phyloP scores from a whole-genome alignment of 179 eudicot species.

The Drosera spatulata region DNA sequence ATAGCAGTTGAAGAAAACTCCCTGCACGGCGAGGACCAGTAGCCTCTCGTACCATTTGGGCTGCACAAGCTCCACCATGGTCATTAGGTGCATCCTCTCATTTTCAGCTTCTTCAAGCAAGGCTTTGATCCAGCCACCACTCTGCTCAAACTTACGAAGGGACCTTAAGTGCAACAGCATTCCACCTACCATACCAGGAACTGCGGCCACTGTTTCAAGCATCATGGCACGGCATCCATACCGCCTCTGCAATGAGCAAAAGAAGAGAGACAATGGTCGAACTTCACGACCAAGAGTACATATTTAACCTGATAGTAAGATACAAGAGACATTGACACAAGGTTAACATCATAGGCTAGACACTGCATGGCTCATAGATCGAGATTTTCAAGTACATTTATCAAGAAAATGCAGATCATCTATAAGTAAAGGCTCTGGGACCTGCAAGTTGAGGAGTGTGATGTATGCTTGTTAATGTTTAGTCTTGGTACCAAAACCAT shows the following conservation, averaged over 20 bases:
- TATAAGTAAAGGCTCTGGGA: too few relatives aligned
- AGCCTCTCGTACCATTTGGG: conserved; percentile 58
- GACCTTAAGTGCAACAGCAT: conserved; percentile 56
- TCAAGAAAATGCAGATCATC: too few relatives aligned
- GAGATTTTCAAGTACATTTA: too few relatives aligned
- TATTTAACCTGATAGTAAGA: too few relatives aligned
- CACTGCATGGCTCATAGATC: too few relatives aligned
- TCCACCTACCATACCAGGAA: conserved; percentile 76
- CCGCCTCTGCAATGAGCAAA: conserved; percentile 42
- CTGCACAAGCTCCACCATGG: conserved; percentile 54
- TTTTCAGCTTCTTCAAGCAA: conserved; percentile 57
- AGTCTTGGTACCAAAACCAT: too few relatives aligned
- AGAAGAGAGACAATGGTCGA: too few relatives aligned
- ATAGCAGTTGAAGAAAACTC: conserved; percentile 59
- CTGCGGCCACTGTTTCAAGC: conserved; percentile 67
- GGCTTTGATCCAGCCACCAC: conserved; percentile 69
- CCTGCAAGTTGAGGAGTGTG: too few relatives aligned
- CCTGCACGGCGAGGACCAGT: conserved; percentile 47
- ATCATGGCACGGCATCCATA: conserved; percentile 67
- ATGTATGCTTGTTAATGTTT: too few relatives aligned
- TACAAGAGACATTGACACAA: too few relatives aligned
- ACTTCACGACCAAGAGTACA: too few relatives aligned
- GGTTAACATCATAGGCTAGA: too few relatives aligned
- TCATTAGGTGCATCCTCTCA: conserved; percentile 63
- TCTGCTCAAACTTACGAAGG: conserved; percentile 45